phyloP scores from a whole-genome alignment of 192 early-diverging fungal species.

The Pecoramyces ruminantium region DNA sequence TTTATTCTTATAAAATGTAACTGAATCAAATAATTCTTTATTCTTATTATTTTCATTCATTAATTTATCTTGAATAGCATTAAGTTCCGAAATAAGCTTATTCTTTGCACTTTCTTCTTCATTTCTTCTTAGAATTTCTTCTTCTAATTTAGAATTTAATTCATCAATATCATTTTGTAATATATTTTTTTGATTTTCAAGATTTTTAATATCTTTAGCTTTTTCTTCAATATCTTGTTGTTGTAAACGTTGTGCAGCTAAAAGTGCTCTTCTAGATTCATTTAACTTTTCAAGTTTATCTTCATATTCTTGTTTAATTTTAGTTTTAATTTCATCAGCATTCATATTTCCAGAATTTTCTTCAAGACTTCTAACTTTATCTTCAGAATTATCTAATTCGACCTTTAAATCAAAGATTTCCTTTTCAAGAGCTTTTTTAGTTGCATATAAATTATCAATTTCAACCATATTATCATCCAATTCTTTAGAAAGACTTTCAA shows the following conservation, averaged over 20 bases:
- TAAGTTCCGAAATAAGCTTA: constrained; percentile 34
- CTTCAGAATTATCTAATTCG: constrained; percentile 30
- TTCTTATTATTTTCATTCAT: constrained; percentile 45
- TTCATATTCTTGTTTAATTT: constrained; percentile 46
- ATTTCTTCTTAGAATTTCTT: constrained; percentile 41
- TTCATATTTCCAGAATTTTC: constrained; percentile 18
- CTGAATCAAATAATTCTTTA: constrained; percentile 29
- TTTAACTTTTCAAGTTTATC: constrained; percentile 60
- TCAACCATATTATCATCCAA: constrained; percentile 51
- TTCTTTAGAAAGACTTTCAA: constrained; percentile 51
- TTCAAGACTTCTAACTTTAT: constrained; percentile 20
- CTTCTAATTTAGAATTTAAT: constrained; percentile 37
- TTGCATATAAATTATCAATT: constrained; percentile 34
- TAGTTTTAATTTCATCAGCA: constrained; percentile 29
- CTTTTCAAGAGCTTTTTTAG: constrained; percentile 40
- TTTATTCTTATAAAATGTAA: constrained; percentile 29
- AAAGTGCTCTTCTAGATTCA: constrained; percentile 62
- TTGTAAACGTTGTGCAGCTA: constrained; percentile 53
- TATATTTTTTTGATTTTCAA: constrained; percentile 44
- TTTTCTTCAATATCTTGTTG: constrained; percentile 70
- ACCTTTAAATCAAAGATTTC: constrained; percentile 31
- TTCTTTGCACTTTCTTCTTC: constrained; percentile 37
- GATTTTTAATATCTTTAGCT: constrained; percentile 41
- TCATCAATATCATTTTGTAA: constrained; percentile 49
- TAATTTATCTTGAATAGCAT: constrained; percentile 35